Percentiles rank a stretch among this genome's conserved stretches.
Evolutionary conservation across 257 asterid species (phyloP).

Genomic region (Cinchona pubescens): DNA sequence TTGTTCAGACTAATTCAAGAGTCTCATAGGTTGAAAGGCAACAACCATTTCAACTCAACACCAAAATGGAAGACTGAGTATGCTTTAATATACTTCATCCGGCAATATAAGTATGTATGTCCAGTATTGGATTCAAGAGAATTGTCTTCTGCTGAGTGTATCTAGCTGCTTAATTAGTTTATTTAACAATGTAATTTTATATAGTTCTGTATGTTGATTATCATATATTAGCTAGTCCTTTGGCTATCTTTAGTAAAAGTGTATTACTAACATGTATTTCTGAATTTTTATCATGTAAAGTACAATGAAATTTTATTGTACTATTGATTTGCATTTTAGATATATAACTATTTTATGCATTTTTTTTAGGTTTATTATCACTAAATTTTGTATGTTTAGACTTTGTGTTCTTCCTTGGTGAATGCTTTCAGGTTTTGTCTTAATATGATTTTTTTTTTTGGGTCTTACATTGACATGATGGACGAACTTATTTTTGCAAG

Average conservation of each 20-base stretch:
- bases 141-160: neutral
- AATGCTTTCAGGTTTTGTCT: neutral
- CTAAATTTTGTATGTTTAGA: neutral
- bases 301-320: neutral
- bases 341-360: neutral
- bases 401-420: too few species aligned
- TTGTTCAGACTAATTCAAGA: neutral
- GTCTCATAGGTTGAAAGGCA: conserved; percentile 10
- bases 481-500: too few species aligned
- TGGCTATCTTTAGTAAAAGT: neutral
- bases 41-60: neutral
- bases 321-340: neutral
- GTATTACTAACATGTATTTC: neutral
- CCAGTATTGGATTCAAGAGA: neutral
- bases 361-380: neutral
- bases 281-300: conserved; percentile 4
- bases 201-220: neutral
- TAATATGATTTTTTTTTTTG: neutral
- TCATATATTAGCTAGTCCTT: neutral
- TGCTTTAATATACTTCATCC: neutral
- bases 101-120: neutral
- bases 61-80: neutral
- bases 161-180: neutral
- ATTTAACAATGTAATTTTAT: neutral
- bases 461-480: too few species aligned